These are phyloP conservation scores for Tolypocladium sp. DNA, from an alignment of 2,329 filamentous ascomycete species.

Conservation along the genomic window DNA sequence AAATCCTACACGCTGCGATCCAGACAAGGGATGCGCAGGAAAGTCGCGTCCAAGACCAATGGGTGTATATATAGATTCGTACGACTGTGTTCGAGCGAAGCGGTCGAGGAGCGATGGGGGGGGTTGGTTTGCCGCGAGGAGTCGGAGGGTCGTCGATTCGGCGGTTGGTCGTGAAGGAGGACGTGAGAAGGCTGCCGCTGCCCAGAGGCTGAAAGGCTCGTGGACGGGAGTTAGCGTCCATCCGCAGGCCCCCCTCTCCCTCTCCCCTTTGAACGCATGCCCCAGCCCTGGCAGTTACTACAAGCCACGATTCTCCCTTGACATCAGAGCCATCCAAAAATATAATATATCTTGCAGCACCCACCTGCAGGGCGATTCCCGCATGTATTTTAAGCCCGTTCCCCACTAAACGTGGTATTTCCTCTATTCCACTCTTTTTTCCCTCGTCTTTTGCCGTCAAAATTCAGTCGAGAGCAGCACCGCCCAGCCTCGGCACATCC, in stretches of 20 bases:
- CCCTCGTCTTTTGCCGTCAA: neutral
- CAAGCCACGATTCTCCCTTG: neutral
- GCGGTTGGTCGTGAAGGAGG: neutral
- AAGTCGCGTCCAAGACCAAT: neutral
- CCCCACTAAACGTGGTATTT: no score
- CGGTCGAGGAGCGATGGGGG: slow-evolving; percentile 3
- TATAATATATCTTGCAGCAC: neutral
- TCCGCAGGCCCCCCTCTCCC: neutral
- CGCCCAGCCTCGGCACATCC: neutral
- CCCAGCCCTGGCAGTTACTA: neutral
- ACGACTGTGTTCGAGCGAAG: slow-evolving; percentile 3
- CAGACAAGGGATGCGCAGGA: neutral
- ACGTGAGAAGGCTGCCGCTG: neutral
- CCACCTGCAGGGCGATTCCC: neutral
- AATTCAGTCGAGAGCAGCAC: neutral
- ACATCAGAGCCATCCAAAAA: neutral
- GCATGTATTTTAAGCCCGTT: neutral
- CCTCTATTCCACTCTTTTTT: neutral
- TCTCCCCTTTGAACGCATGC: neutral
- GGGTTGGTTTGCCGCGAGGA: slow-evolving; percentile 1
- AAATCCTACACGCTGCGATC: slow-evolving; percentile 1
- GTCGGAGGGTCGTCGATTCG: neutral
- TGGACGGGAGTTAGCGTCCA: neutral
- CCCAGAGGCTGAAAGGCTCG: neutral
- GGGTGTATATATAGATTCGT: neutral